A percentile compares a stretch with the other conserved stretches of the same genome.
These are phyloP conservation scores for Borovskyia barvae DNA, from an alignment of 208 protist genomes.

Conservation along the genomic window DNA sequence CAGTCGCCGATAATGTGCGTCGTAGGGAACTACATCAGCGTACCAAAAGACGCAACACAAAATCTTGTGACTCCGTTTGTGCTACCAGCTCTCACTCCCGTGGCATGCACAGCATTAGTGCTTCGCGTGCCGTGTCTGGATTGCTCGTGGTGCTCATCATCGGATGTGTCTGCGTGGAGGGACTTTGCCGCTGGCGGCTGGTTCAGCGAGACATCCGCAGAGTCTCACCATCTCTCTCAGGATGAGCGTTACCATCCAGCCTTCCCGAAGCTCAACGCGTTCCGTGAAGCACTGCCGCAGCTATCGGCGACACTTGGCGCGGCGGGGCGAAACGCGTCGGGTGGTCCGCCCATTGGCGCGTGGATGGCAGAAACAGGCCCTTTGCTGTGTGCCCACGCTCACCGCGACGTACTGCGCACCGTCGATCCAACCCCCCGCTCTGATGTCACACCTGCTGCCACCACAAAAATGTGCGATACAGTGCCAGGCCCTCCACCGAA, in stretches of 20 bases:
- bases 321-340: too few species aligned
- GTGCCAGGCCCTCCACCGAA: neutral
- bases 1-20: slow-evolving; percentile 4
- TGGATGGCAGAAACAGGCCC: slow-evolving; percentile 12
- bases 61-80: neutral
- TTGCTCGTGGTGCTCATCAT: too few species aligned
- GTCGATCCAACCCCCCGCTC: too few species aligned
- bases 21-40: slow-evolving; percentile 4
- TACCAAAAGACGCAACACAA: too few species aligned
- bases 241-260: too few species aligned
- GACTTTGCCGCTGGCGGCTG: too few species aligned
- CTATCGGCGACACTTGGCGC: neutral
- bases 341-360: too few species aligned
- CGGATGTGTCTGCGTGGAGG: too few species aligned
- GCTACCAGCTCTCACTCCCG: slow-evolving; percentile 1
- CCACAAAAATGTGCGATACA: neutral
- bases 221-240: neutral
- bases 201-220: neutral
- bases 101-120: slow-evolving; percentile 18
- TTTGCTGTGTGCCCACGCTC: neutral
- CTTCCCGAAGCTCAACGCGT: neutral
- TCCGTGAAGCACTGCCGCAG: neutral
- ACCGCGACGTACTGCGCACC: too few species aligned
- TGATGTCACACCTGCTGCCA: too few species aligned
- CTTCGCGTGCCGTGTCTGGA: slow-evolving; percentile 22